A percentile compares a stretch with the other conserved stretches of the same genome.
phyloP scores from a whole-genome alignment of 805 yeast genomes.

The Starmerella vaccinii region DNA sequence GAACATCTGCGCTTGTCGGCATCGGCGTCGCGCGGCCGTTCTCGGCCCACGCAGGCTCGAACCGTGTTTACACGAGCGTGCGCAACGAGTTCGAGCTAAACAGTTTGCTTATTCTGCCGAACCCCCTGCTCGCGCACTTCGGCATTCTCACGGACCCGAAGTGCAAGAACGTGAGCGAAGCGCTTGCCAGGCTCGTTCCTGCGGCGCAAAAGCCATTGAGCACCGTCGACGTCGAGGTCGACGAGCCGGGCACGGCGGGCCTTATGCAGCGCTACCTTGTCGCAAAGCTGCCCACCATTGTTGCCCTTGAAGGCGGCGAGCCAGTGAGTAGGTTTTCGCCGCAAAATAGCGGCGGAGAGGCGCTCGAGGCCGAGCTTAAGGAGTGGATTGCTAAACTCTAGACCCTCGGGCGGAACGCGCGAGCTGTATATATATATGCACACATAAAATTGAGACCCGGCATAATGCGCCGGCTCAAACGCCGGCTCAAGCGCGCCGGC shows the following conservation, averaged over 20 bases:
- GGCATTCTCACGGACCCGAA: conserved; percentile 54
- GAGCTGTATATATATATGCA: too few species aligned
- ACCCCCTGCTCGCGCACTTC: conserved; percentile 63
- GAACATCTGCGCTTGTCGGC: conserved; percentile 18
- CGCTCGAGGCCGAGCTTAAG: conserved; percentile 27
- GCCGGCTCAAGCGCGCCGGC: too few species aligned
- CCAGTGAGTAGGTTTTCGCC: conserved; percentile 37
- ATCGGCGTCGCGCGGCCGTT: conserved; percentile 13
- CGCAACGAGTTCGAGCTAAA: conserved; percentile 52
- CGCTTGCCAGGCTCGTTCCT: conserved; percentile 43
- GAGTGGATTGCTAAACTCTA: conserved; percentile 33
- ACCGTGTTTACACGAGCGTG: conserved; percentile 44
- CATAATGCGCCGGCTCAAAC: too few species aligned
- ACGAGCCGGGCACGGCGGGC: conserved; percentile 52
- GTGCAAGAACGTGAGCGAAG: conserved; percentile 53
- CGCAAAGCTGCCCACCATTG: conserved; percentile 51
- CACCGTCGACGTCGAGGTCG: conserved; percentile 63
- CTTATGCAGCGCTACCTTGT: conserved; percentile 49
- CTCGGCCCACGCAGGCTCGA: conserved; percentile 23
- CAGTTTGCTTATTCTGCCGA: conserved; percentile 39
- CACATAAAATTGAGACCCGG: too few species aligned
- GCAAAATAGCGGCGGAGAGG: conserved; percentile 22
- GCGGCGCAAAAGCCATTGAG: conserved; percentile 40
- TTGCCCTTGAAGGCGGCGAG: conserved; percentile 56
- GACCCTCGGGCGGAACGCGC: too few species aligned